These are phyloP conservation scores for Marvania coccoides DNA, from an alignment of 139 green algal species.

Conservation along the genomic window DNA sequence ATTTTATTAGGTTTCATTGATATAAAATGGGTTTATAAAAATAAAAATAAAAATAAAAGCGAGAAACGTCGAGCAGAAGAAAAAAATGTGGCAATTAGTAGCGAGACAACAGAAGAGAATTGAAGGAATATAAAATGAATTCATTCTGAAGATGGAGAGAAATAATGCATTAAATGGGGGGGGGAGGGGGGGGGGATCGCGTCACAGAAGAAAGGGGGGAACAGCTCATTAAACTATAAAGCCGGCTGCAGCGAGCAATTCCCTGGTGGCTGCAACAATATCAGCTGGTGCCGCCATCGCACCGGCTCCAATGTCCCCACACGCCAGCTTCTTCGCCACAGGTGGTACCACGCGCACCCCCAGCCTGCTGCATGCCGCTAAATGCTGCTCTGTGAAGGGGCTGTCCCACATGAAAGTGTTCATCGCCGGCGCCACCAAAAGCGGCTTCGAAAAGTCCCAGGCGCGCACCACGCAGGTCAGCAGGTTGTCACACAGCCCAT, in stretches of 20 bases:
- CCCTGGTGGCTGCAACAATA: constrained; percentile 32
- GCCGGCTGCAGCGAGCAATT: neutral
- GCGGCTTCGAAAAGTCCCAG: constrained; percentile 79
- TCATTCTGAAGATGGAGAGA: too few relatives aligned
- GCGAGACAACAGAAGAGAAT: too few relatives aligned
- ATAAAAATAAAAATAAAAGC: too few relatives aligned
- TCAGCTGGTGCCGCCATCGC: constrained; percentile 65
- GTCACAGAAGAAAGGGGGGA: neutral
- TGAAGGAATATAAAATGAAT: too few relatives aligned
- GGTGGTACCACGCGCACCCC: constrained; percentile 58
- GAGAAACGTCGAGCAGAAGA: too few relatives aligned
- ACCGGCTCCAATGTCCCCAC: constrained; percentile 81
- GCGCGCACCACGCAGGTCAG: constrained; percentile 84
- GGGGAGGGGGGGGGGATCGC: neutral
- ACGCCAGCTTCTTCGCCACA: constrained; percentile 82
- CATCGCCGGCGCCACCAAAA: constrained; percentile 90
- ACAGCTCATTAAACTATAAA: neutral
- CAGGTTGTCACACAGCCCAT: constrained; percentile 85
- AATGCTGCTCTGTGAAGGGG: constrained; percentile 73
- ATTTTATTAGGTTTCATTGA: neutral
- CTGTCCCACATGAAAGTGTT: constrained; percentile 96
- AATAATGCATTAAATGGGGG: neutral
- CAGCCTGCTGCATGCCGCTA: constrained; percentile 48
- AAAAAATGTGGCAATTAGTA: too few relatives aligned
- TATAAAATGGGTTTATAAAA: too few relatives aligned